Evolutionary conservation across 1,139 yeast genomes (phyloP), one percentile per base, ranked within the genome.

Genomic region (Kodamaea anthophila): DNA sequence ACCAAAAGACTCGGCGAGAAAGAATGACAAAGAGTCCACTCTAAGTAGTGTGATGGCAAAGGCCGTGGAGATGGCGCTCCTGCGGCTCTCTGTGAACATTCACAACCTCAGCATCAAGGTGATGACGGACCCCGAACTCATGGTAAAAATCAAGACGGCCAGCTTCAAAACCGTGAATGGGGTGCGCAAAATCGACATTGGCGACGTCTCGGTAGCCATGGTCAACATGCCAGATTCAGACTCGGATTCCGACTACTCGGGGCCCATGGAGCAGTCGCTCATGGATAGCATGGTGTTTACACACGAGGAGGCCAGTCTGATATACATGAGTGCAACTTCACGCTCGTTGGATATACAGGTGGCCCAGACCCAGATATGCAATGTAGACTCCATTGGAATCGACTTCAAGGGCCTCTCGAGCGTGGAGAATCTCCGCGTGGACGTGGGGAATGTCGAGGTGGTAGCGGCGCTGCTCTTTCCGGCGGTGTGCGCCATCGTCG

Each of bases 301-400:
- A 0, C 81, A 74, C 32, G 77, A 72, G 31, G 82, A 80, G 38
- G 81, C 83, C 2, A 70, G 76, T 28, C 78, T 93, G 2, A 69
- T 86, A 18, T 86, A 84, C 48, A 76, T 84, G 88, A 84, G 94
- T 53, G 94, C 96, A 1, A 62, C 77, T 3, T 76, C 80, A 0
- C 60, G 57, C 35, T 44, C 65, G 3, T 57, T 62, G 36, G 49
- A 40, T 36, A 26, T 37, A 1, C 28, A 20, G 18, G 26, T 21
- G 20, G 25, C 47, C 30, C 31, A 51, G 40, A 42, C 49, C 2
- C 40, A 38, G 2, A 31, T 58, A 4, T 39, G 53, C n/a, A 46
- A 51, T 37, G 46, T 76, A 11, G 65, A 70, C 42, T 36, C 44
- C 11, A 41, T 68, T 7, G 47, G 50, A 3, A 32, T 74, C 3